Conservation (phyloP, 2,329 filamentous ascomycete species). For the Cladosporium sp. region DNA sequence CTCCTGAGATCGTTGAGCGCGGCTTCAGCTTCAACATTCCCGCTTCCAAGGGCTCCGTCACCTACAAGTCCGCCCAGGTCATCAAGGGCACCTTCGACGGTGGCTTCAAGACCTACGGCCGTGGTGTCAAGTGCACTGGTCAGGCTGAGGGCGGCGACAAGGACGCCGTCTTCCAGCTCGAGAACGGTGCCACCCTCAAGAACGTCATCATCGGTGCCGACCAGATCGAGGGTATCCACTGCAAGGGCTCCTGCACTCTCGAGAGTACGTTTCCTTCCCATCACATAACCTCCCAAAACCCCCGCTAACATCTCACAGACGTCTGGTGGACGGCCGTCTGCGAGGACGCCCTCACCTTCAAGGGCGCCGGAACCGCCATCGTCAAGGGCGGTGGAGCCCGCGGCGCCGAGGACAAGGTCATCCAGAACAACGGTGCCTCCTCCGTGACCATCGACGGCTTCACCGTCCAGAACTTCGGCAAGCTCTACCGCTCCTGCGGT, state of each 20-base stretch:
- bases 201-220: slow-evolving; percentile 58
- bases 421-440: slow-evolving; percentile 27
- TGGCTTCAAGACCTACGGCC: slow-evolving; percentile 40
- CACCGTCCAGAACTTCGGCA: slow-evolving; percentile 15
- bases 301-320: slow-evolving; percentile 38
- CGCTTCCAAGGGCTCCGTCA: slow-evolving; percentile 27
- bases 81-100: slow-evolving; percentile 25
- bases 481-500: slow-evolving; percentile 19
- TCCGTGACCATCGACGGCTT: slow-evolving; percentile 22
- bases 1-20: slow-evolving; percentile 21
- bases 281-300: neutral
- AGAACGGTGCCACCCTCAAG: slow-evolving; percentile 53
- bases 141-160: slow-evolving; percentile 49
- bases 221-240: slow-evolving; percentile 56
- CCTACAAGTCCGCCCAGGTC: slow-evolving; percentile 24
- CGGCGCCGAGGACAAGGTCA: slow-evolving; percentile 21
- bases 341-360: slow-evolving; percentile 39
- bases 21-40: slow-evolving; percentile 27
- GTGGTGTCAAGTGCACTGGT: slow-evolving; percentile 44
- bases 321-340: slow-evolving; percentile 51
- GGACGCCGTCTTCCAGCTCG: slow-evolving; percentile 56
- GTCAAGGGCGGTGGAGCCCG: slow-evolving; percentile 39
- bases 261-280: slow-evolving; percentile 15
- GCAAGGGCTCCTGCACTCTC: slow-evolving; percentile 44
- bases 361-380: slow-evolving; percentile 29